phyloP scores from a whole-genome alignment of 805 yeast species.

The Metschnikowia peoriensis region DNA sequence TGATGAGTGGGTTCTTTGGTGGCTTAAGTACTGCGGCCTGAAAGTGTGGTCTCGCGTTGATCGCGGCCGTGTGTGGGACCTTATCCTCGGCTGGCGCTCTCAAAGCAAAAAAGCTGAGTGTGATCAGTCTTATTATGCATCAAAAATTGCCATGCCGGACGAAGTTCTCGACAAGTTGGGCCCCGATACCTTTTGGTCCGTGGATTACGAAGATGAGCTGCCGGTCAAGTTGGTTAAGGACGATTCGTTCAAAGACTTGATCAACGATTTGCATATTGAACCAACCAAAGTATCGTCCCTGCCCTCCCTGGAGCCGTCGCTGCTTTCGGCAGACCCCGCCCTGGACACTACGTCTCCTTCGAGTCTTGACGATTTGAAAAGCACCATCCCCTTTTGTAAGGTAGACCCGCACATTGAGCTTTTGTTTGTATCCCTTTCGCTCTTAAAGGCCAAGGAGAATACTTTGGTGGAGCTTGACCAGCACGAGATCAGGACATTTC shows the following conservation, averaged over 20 bases:
- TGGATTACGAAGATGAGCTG: constrained; percentile 16
- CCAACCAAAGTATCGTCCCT: constrained; percentile 1
- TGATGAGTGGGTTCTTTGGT: constrained; percentile 92
- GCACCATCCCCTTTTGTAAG: constrained; percentile 50
- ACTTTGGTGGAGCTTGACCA: constrained; percentile 85
- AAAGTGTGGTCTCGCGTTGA: constrained; percentile 79
- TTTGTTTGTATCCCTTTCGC: constrained; percentile 71
- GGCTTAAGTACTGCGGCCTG: constrained; percentile 89
- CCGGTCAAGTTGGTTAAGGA: constrained; percentile 5
- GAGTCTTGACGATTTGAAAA: constrained; percentile 7
- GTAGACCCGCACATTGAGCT: constrained; percentile 76
- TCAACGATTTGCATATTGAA: constrained; percentile 26
- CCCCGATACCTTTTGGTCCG: constrained; percentile 63
- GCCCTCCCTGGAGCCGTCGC: constrained; percentile 14
- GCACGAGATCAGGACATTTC: constrained; percentile 78
- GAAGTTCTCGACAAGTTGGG: constrained; percentile 42
- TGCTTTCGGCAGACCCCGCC: constrained; percentile 7
- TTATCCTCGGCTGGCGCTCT: constrained; percentile 71
- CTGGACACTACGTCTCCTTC: constrained; percentile 7
- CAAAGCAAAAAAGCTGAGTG: constrained; percentile 29
- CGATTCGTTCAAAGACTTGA: constrained; percentile 33
- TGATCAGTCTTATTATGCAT: constrained; percentile 28
- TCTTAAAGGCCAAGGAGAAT: constrained; percentile 75
- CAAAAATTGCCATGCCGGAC: constrained; percentile 29
- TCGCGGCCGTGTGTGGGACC: constrained; percentile 89